Evolutionary conservation across 768 basidiomycete genomes (phyloP), one percentile per base, ranked within the genome.

Genomic region (Dioszegia hungarica): DNA sequence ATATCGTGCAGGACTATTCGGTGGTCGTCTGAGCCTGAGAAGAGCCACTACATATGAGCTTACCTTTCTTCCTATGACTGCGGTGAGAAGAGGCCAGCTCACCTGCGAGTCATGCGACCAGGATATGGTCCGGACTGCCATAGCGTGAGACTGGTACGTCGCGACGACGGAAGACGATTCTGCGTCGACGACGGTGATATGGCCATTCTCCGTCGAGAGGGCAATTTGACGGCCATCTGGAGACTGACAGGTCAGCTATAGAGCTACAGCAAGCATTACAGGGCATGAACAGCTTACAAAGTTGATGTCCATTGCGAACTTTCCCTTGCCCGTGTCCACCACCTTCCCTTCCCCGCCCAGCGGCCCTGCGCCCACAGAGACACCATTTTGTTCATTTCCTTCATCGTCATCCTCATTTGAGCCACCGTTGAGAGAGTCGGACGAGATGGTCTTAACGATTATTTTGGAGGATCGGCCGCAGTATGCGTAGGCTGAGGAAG

Each of bases 61-160:
- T 1, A 43, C 17, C 31, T 25, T n/a, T 2, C 46, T 15, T 34
- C 15, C 11, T 39, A 5, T 10, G 24, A 22, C 17, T 11, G 24
- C 22, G 45, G 47, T n/a, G 25, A n/a, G 12, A 9, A 9, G 29
- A 17, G 11, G 54, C 5, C 46, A 19, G 38, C 66, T 54, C 52
- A 93, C 91, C 75, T 84, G 88, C 0, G 87, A 87, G 73, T 95
- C 92, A 47, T 84, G 82, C 10, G 90, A 91, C 92, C 92, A 97
- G 8, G 88, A 82, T 3, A 95, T 75, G 0, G 88, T 86, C 34
- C 92, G 85, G 8, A 92, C 89, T 43, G 85, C 82, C 86, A 91
- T 90, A 10, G 89, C 90, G 74, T 97, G 92, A 2, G 89, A 89
- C 4, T 85, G 84, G 75, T 86, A 93, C 2, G 86, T 88, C 3